Evolutionary conservation across 805 yeast species (phyloP), one percentile per base, ranked within the genome.

Genomic region (Pichia cabralensis): DNA sequence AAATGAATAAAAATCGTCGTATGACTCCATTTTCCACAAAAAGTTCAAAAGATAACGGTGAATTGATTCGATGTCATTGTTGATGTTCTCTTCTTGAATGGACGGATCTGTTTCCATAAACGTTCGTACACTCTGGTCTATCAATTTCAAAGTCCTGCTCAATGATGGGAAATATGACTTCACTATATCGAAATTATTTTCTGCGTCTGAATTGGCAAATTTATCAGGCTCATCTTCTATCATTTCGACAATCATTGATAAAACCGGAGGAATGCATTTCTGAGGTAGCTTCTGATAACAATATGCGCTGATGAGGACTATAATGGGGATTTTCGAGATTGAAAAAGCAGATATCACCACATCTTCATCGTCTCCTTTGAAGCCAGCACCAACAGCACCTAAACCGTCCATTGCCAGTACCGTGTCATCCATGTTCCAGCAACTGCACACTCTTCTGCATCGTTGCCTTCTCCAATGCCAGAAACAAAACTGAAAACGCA

Each of bases 321-420:
- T 45, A 1, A 75, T 44, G 2, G 76, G 70, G 0, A 77, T 53
- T 42, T 71, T 74, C 36, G 71, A 65, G 1, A 82, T 75, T 6
- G 79, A 68, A 19, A 76, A n/a, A n/a, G n/a, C n/a, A 2, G 69
- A 60, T 16, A 67, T 31, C 3, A 52, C 41, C 23, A 49, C 31
- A 19, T 35, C 41, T 15, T 19, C 15, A 6, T 28, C 3, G 9
- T 33, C 30, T 3, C 34, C 35, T 22, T 32, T 28, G 13, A 1
- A n/a, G n/a, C n/a, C n/a, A n/a, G n/a, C n/a, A n/a, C n/a, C n/a
- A n/a, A n/a, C n/a, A n/a, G n/a, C n/a, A n/a, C n/a, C n/a, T n/a
- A n/a, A n/a, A n/a, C n/a, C n/a, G n/a, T n/a, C n/a, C n/a, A n/a
- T n/a, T n/a, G n/a, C n/a, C n/a, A n/a, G n/a, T n/a, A n/a, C n/a